Evolutionary conservation across 2,329 filamentous ascomycete species (phyloP).

Genomic region (Aspergillus quadrilineatus): DNA sequence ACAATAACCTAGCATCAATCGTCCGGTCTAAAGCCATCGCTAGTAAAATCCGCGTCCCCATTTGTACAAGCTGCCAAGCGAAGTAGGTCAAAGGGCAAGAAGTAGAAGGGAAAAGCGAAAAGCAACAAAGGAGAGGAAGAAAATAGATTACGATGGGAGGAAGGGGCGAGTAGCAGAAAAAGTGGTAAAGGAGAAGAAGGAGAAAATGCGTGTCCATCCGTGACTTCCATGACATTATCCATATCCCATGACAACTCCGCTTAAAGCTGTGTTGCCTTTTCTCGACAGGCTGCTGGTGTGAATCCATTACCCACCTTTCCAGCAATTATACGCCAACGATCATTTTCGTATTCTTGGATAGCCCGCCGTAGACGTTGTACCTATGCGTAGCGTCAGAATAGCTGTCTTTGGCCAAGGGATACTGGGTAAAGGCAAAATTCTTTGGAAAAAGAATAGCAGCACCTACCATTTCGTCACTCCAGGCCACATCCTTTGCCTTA

Average conservation of each 20-base stretch:
- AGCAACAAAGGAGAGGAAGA: constrained; percentile 7
- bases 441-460: not conserved
- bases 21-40: constrained; percentile 16
- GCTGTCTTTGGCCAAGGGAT: not conserved
- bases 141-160: not conserved
- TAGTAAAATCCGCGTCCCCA: constrained; percentile 11
- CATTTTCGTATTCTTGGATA: constrained; percentile 50
- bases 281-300: constrained; percentile 80
- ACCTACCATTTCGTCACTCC: constrained; percentile 86
- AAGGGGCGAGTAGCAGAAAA: not conserved
- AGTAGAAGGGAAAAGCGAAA: constrained; percentile 11
- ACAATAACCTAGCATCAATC: constrained; percentile 18
- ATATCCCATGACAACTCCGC: constrained; percentile 1
- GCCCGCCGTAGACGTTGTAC: constrained; percentile 41
- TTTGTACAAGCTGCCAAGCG: constrained; percentile 17
- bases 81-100: constrained; percentile 11
- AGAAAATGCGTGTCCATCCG: constrained; percentile 9
- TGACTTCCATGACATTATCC: constrained; percentile 14
- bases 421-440: not conserved
- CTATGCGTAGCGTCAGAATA: constrained; percentile 25
- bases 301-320: constrained; percentile 89
- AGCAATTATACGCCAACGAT: constrained; percentile 89
- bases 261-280: constrained; percentile 60
- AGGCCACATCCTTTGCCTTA: constrained; percentile 88
- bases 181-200: not conserved